A percentile compares a stretch with the other conserved stretches of the same genome.
These are phyloP conservation scores for Teunomyces tritomae DNA, from an alignment of 805 yeast species.

Conservation along the genomic window DNA sequence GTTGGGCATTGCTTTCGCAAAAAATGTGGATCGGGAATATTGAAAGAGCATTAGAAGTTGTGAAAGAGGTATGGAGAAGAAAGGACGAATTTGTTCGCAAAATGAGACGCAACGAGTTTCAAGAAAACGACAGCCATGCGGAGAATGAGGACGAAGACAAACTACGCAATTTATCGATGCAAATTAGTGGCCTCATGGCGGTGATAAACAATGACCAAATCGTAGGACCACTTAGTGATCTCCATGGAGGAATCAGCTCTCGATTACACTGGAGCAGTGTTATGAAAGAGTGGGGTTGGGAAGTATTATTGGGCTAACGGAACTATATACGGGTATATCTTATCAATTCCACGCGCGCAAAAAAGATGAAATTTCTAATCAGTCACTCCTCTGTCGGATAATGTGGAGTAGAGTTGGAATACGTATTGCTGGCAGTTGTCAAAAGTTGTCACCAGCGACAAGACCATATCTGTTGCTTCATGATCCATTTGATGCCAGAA, in stretches of 20 bases:
- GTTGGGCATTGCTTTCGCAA: slow-evolving; percentile 55
- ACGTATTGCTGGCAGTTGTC: not conserved
- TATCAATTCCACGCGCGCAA: not conserved
- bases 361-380: not conserved
- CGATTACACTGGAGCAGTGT: slow-evolving; percentile 66
- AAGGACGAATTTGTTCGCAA: slow-evolving; percentile 43
- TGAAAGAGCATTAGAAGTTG: slow-evolving; percentile 64
- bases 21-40: slow-evolving; percentile 66
- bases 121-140: slow-evolving; percentile 11
- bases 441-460: not conserved
- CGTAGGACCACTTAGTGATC: slow-evolving; percentile 30
- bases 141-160: slow-evolving; percentile 1
- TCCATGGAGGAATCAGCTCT: slow-evolving; percentile 41
- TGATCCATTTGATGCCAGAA: slow-evolving; percentile 23
- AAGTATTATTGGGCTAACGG: slow-evolving; percentile 52
- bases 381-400: not conserved
- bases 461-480: not conserved
- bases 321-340: slow-evolving; percentile 15
- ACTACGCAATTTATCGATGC: slow-evolving; percentile 24
- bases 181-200: slow-evolving; percentile 41
- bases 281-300: slow-evolving; percentile 79
- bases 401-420: not conserved
- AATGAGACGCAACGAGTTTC: slow-evolving; percentile 17
- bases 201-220: slow-evolving; percentile 31
- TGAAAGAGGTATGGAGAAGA: slow-evolving; percentile 69